Base-by-base conservation (phyloP, 495 filamentous ascomycete genomes). In the Lepraria neglecta region DNA sequence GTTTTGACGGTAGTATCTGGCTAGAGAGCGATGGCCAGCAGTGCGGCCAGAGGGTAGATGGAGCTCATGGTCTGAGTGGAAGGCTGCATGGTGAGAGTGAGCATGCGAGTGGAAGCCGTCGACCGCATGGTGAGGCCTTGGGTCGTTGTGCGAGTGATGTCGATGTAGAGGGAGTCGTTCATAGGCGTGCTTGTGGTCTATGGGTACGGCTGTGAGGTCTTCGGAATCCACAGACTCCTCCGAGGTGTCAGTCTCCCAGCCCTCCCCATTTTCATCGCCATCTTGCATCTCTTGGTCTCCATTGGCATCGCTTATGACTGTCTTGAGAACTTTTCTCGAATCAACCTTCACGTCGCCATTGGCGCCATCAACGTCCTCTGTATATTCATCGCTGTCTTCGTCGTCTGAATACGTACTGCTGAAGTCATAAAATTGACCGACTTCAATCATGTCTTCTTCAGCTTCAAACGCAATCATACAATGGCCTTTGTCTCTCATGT, bases 351-450 rank as follows among this genome's bases (percentile, higher is more conserved):
- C 63, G 10, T 63, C 67, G 15, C 55, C 62, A 15, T 68, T 64
- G 40, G 65, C 61, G 33, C 73, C 51, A 33, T 75, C 74, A 27
- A 74, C 71, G 30, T 76, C 76, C n/a, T 78, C 76, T 11, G 73
- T 75, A 54, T 82, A 78, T 10, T 84, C 80, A 38, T 85, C 83
- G 14, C 84, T 86, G 4, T 78, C 77, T 55, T 83, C 84, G 12
- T 73, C 76, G 69, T 97, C 94, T 0, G 90, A 91, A 72, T 99
- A 99, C 4, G 94, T 95, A 73, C 86, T 86, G 58, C 87, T 79
- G 82, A 99, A 99, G 71, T 99, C 95, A 75, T 97, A 99, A 75
- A 89, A 97, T 50, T 97, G 88, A n/a, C 94, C 95, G 62, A 99
- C 87, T 58, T 95, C 91, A 19, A 99, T 78, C 74, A 96, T 90